Evolutionary conservation across 2,329 filamentous ascomycete species (phyloP), one percentile per base, ranked within the genome.

Genomic region (Sporothrix schenckii): DNA sequence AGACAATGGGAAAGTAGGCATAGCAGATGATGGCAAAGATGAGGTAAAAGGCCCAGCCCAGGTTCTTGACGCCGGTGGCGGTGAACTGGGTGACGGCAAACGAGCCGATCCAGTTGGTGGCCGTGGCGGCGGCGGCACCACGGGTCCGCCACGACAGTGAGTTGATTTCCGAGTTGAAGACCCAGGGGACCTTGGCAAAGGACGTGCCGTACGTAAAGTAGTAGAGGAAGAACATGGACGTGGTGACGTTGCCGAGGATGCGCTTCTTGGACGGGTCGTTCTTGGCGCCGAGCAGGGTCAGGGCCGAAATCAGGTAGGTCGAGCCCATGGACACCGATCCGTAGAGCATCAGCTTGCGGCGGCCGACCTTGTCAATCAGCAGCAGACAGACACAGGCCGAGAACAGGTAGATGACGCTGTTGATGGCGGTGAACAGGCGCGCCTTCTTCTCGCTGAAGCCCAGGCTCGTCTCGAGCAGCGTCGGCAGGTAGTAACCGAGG

Each of bases 341-440:
- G 65, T 79, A 80, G n/a, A 82, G 66, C 79, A 82, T 80, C 73
- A 82, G 77, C 80, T 80, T 81, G 66, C 80, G 76, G 6, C 80
- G 76, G 5, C 81, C 81, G n/a, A 81, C 74, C 1, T 76, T 76
- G 69, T 82, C 81, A 71, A 82, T 80, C 9, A 82, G 74, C n/a
- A 80, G 54, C 1, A 82, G 72, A 69, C 80, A 80, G 11, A 76
- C 75, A 44, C 81, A 79, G 0, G 80, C 80, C 0, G 79, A 76
- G 0, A 76, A 70, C 0, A 82, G 74, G 63, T 83, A 82, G 5
- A 81, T 73, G 0, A 80, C 82, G 54, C 78, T 78, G 67, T 75
- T 89, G 70, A 85, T 83, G 2, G 85, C 87, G 1, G 87, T 83
- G 21, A 89, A 79, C 0, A 89, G 77, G 4, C 87, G 81, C 2